A percentile compares a stretch with the other conserved stretches of the same genome.
phyloP scores from a whole-genome alignment of 176 grass and related monocot species.

The Calamus simplicifolius region DNA sequence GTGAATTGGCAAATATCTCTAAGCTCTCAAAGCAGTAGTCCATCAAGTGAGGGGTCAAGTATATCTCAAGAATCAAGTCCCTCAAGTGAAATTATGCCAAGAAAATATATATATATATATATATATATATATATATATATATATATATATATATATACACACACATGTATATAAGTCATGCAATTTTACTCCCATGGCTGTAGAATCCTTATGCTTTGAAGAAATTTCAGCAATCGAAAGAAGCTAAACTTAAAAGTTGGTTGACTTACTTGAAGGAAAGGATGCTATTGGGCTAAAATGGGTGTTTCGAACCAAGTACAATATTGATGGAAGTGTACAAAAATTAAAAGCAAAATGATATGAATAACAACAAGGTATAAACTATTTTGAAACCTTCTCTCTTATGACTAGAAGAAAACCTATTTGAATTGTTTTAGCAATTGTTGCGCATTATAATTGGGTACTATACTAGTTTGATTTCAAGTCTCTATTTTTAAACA shows the following conservation, averaged over 20 bases:
- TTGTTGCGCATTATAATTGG: neutral
- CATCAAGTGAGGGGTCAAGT: no score
- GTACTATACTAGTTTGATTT: neutral
- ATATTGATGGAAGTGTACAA: neutral
- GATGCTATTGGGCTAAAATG: neutral
- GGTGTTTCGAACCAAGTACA: neutral
- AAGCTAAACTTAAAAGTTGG: neutral
- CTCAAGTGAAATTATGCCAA: neutral
- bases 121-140: neutral
- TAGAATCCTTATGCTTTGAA: neutral
- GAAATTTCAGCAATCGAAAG: neutral
- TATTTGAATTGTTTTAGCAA: neutral
- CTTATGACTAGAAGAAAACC: neutral
- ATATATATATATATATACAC: neutral
- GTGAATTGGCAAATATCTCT: no score
- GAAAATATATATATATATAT: neutral
- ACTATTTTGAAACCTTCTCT: neutral
- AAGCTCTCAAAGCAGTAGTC: no score
- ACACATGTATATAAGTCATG: neutral
- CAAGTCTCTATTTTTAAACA: neutral
- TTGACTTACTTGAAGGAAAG: neutral
- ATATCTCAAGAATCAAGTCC: no score
- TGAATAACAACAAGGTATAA: neutral
- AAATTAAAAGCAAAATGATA: neutral
- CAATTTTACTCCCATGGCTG: neutral